Conservation (phyloP, 2,329 filamentous ascomycete genomes). For the Epichloe elymi region DNA sequence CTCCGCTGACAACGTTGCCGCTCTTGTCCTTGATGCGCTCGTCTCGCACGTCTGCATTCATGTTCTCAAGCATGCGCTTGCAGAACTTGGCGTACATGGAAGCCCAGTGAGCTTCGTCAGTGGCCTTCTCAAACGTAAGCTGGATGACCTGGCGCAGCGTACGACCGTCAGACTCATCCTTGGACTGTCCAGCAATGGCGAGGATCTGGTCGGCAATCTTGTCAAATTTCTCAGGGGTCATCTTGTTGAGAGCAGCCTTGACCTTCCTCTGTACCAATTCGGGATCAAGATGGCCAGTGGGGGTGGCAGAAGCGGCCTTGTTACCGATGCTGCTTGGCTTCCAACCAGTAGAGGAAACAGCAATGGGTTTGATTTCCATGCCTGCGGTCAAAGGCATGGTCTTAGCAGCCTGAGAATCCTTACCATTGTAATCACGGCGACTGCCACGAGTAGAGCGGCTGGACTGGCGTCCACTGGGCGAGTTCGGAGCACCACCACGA, state of each 20-base stretch:
- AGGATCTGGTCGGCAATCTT: slow-evolving; percentile 90
- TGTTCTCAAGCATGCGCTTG: slow-evolving; percentile 89
- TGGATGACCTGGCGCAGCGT: slow-evolving; percentile 96
- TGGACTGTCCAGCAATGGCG: slow-evolving; percentile 83
- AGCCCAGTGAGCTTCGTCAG: slow-evolving; percentile 96
- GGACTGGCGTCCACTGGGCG: slow-evolving; percentile 47
- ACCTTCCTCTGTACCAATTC: slow-evolving; percentile 97
- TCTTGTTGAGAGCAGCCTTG: slow-evolving; percentile 97
- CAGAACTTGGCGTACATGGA: slow-evolving; percentile 99
- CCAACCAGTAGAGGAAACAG: slow-evolving; percentile 66
- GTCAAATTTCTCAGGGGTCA: slow-evolving; percentile 98
- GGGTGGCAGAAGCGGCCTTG: slow-evolving; percentile 23
- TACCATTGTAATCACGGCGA: slow-evolving; percentile 45
- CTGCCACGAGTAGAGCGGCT: slow-evolving; percentile 52
- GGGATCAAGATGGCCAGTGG: slow-evolving; percentile 55
- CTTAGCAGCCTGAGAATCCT: slow-evolving; percentile 63
- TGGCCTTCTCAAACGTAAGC: slow-evolving; percentile 97
- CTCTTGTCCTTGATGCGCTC: slow-evolving; percentile 88
- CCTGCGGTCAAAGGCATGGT: slow-evolving; percentile 84
- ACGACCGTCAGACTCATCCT: slow-evolving; percentile 86
- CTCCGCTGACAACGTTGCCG: slow-evolving; percentile 78
- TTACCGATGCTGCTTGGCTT: slow-evolving; percentile 63
- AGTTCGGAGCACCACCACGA: slow-evolving; percentile 50
- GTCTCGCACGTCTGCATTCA: slow-evolving; percentile 90
- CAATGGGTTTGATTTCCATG: slow-evolving; percentile 68